Conservation (phyloP, 345 rosid genomes). For the Lepidium aucheri region DNA sequence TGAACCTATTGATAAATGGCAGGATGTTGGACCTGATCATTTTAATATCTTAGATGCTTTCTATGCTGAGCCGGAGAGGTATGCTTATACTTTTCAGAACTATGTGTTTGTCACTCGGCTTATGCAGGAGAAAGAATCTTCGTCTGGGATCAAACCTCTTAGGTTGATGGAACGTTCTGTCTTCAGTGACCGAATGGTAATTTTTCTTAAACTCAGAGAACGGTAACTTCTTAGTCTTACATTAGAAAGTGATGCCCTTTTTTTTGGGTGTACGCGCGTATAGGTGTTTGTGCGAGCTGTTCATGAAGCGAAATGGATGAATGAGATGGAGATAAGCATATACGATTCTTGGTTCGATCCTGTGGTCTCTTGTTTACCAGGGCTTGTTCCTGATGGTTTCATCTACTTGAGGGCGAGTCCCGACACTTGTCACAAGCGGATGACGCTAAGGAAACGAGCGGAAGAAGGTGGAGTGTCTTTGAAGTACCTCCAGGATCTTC, state of each 20-base stretch:
- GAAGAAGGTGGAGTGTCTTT: slow-evolving; percentile 91
- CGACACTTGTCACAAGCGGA: slow-evolving; percentile 88
- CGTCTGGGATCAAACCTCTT: slow-evolving; percentile 79
- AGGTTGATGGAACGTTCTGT: slow-evolving; percentile 97
- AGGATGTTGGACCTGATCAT: slow-evolving; percentile 94
- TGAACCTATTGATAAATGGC: slow-evolving; percentile 95
- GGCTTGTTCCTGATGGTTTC: slow-evolving; percentile 94
- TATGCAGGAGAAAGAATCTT: slow-evolving; percentile 98
- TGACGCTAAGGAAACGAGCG: slow-evolving; percentile 73
- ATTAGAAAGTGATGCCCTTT: too few relatives aligned
- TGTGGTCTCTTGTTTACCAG: slow-evolving; percentile 88
- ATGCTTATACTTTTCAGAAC: slow-evolving; percentile 98
- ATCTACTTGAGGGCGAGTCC: slow-evolving; percentile 96
- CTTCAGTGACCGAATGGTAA: slow-evolving; percentile 97
- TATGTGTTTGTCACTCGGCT: slow-evolving; percentile 96
- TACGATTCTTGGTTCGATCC: slow-evolving; percentile 99
- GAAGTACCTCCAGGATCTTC: slow-evolving; percentile 76
- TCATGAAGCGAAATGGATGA: slow-evolving; percentile 99
- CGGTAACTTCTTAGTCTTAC: too few relatives aligned
- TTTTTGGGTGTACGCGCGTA: neutral
- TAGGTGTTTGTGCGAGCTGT: slow-evolving; percentile 98
- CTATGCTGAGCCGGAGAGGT: slow-evolving; percentile 85
- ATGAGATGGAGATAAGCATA: slow-evolving; percentile 96
- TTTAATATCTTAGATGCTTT: slow-evolving; percentile 91
- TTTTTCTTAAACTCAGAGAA: too few relatives aligned